phyloP scores from a whole-genome alignment of 768 basidiomycete species.

The Holtermannia corniformis region DNA sequence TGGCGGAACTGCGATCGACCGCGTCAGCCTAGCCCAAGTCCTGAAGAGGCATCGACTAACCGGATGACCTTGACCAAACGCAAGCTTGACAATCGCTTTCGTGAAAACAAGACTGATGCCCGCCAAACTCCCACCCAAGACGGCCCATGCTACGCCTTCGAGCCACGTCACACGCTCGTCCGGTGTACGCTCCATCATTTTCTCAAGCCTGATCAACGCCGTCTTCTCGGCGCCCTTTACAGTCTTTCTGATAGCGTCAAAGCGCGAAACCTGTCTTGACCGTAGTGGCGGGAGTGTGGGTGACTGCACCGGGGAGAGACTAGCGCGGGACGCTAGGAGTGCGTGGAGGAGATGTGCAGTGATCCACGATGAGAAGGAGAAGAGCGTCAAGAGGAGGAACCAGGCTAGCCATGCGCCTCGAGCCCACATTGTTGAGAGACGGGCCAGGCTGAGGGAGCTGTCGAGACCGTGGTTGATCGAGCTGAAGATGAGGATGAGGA shows the following conservation, averaged over 20 bases:
- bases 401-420: conserved; percentile 82
- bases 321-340: conserved; percentile 60
- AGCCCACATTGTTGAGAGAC: conserved; percentile 71
- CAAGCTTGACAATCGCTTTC: conserved; percentile 47
- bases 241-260: conserved; percentile 14
- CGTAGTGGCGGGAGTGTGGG: conserved; percentile 16
- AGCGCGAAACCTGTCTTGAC: conserved; percentile 1
- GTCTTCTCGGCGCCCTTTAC: conserved; percentile 50
- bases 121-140: conserved; percentile 79
- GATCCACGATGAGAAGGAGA: conserved; percentile 57
- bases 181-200: conserved; percentile 66
- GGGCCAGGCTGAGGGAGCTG: conserved; percentile 24
- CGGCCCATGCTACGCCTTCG: conserved; percentile 88
- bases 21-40: conserved; percentile 53
- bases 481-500: conserved; percentile 40
- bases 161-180: conserved; percentile 84
- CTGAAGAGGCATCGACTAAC: conserved; percentile 9
- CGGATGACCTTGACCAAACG: conserved; percentile 25
- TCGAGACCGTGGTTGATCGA: conserved; percentile 40
- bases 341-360: conserved; percentile 64
- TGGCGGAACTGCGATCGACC: conserved; percentile 69
- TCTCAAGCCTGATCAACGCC: conserved; percentile 49
- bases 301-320: conserved; percentile 55
- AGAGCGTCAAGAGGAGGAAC: conserved; percentile 68
- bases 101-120: conserved; percentile 84